These are phyloP conservation scores for Globisporangium megalacanthum DNA, from an alignment of 352 stramenopile species.

Conservation along the genomic window DNA sequence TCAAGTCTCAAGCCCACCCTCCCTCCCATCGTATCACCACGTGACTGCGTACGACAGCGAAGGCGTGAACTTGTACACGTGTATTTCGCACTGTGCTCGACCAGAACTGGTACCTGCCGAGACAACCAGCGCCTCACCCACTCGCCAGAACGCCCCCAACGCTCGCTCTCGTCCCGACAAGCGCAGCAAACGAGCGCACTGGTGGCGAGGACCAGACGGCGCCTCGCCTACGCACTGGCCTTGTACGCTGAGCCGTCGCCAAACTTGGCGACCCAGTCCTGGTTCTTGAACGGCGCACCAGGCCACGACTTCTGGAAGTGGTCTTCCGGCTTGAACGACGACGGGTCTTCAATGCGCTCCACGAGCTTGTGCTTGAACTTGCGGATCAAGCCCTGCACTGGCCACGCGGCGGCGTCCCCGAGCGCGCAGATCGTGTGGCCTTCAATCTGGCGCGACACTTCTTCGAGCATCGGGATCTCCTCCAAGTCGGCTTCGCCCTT, in stretches of 20 bases:
- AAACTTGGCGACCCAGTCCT: conserved; percentile 93
- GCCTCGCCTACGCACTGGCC: conserved; percentile 38
- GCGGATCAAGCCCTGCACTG: conserved; percentile 98
- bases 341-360: conserved; percentile 96
- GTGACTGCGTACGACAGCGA: too few species aligned
- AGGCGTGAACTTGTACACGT: too few species aligned
- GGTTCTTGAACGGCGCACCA: conserved; percentile 94
- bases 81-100: too few species aligned
- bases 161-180: too few species aligned
- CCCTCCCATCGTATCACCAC: too few species aligned
- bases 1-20: too few species aligned
- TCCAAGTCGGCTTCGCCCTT: conserved; percentile 95
- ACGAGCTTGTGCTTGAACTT: conserved; percentile 99
- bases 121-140: too few species aligned
- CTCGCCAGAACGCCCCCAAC: too few species aligned
- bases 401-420: conserved; percentile 98
- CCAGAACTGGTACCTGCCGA: too few species aligned
- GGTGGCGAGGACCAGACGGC: too few species aligned
- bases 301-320: conserved; percentile 95
- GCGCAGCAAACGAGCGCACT: background rate
- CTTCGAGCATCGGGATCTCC: conserved; percentile 99
- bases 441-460: conserved; percentile 99
- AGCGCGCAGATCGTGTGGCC: conserved; percentile 99
- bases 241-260: conserved; percentile 90
- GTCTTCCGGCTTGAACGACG: conserved; percentile 92